Evolutionary conservation across 441 rosid species (phyloP).

Genomic region (Brassica hybrid): DNA sequence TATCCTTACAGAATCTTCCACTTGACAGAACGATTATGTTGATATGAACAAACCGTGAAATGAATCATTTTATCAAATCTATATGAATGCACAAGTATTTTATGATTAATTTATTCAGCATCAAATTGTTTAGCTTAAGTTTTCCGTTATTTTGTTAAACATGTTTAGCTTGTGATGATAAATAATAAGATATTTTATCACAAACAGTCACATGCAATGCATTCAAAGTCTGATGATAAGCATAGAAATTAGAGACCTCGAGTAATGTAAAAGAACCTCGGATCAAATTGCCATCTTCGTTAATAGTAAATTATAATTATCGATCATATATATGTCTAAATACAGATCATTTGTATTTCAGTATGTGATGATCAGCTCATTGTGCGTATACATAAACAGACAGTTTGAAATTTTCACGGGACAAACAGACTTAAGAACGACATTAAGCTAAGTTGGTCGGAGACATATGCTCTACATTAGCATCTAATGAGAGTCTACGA

Average conservation of each 20-base stretch:
- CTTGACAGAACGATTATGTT: constrained; percentile 43
- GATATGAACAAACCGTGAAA: constrained; percentile 37
- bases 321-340: constrained; percentile 33
- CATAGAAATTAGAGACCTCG: constrained; percentile 32
- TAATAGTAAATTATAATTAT: constrained; percentile 4
- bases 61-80: constrained; percentile 6
- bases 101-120: background rate
- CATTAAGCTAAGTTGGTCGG: constrained; percentile 31
- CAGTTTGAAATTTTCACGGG: constrained; percentile 18
- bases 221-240: constrained; percentile 36
- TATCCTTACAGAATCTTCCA: constrained; percentile 48
- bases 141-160: background rate
- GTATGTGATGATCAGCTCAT: constrained; percentile 21
- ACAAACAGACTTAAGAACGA: constrained; percentile 29
- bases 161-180: background rate
- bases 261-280: constrained; percentile 27
- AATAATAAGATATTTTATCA: constrained; percentile 8
- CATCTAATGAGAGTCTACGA: constrained; percentile 32
- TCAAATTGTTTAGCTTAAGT: background rate
- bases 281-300: constrained; percentile 14
- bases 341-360: constrained; percentile 17
- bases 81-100: background rate
- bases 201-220: constrained; percentile 36
- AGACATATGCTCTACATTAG: constrained; percentile 30
- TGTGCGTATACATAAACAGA: constrained; percentile 27